These are phyloP conservation scores for Kwoniella botswanensis DNA, from an alignment of 768 basidiomycete genomes.

Conservation along the genomic window DNA sequence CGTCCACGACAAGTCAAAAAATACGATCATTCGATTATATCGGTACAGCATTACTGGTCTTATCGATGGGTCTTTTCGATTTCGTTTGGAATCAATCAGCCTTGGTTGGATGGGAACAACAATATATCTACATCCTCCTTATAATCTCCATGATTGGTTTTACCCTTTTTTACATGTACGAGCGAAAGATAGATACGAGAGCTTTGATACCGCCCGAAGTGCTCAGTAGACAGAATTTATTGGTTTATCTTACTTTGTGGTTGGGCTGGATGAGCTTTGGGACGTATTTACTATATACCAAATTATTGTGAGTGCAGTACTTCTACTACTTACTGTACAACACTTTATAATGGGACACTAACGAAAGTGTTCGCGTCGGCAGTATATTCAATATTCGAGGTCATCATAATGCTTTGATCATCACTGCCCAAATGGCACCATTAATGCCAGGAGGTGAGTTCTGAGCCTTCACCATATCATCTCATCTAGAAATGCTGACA, in stretches of 20 bases:
- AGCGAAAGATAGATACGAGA: slow-evolving; percentile 22
- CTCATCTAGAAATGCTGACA: background rate
- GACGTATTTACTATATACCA: slow-evolving; percentile 36
- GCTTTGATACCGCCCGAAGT: slow-evolving; percentile 41
- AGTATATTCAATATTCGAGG: slow-evolving; percentile 21
- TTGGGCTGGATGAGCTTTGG: slow-evolving; percentile 34
- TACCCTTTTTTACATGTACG: slow-evolving; percentile 34
- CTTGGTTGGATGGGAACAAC: slow-evolving; percentile 36
- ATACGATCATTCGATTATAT: slow-evolving; percentile 30
- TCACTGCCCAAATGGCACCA: slow-evolving; percentile 34
- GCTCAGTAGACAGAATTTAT: slow-evolving; percentile 25
- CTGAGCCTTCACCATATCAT: background rate
- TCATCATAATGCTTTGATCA: slow-evolving; percentile 22
- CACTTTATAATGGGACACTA: background rate
- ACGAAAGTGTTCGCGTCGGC: too few relatives aligned
- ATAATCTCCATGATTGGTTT: slow-evolving; percentile 30
- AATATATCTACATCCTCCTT: slow-evolving; percentile 38
- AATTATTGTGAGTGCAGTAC: slow-evolving; percentile 25
- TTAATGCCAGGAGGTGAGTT: slow-evolving; percentile 26
- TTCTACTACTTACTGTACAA: background rate
- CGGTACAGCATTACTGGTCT: slow-evolving; percentile 36
- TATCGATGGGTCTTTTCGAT: slow-evolving; percentile 43
- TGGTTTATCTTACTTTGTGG: slow-evolving; percentile 31
- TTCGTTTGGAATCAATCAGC: slow-evolving; percentile 48
- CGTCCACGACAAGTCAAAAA: background rate